Evolutionary conservation across 306 rosid genomes (phyloP).

Genomic region (Erythrophleum fordii): DNA sequence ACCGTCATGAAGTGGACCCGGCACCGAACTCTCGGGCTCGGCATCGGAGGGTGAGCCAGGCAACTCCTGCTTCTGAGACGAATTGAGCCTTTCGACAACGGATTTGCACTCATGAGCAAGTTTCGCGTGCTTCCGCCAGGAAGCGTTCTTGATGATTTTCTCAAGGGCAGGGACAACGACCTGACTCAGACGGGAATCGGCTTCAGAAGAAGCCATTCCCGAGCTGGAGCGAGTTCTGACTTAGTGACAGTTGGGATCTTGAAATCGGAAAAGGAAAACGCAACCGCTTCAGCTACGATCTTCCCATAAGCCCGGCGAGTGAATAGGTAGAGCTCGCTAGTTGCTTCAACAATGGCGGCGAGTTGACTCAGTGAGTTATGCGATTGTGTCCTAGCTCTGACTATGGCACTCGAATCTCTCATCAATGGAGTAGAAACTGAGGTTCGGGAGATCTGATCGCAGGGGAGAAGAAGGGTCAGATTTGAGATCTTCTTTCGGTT

Average conservation of each 20-base stretch:
- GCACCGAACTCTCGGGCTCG: constrained; percentile 57
- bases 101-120: constrained; percentile 95
- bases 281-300: constrained; percentile 24
- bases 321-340: background rate
- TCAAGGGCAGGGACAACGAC: constrained; percentile 87
- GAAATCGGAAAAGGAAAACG: constrained; percentile 32
- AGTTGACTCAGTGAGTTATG: constrained; percentile 51
- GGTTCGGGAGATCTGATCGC: constrained; percentile 39
- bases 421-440: constrained; percentile 2
- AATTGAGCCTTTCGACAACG: constrained; percentile 67
- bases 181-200: constrained; percentile 97
- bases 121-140: constrained; percentile 95
- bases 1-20: constrained; percentile 93
- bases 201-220: constrained; percentile 99
- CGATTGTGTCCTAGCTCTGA: background rate
- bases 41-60: constrained; percentile 49
- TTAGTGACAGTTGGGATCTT: constrained; percentile 51
- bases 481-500: constrained; percentile 38
- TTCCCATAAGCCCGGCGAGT: constrained; percentile 36
- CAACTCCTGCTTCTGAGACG: constrained; percentile 40
- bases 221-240: constrained; percentile 48
- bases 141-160: constrained; percentile 84
- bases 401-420: background rate
- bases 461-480: constrained; percentile 19
- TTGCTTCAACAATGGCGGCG: constrained; percentile 38